Conservation (phyloP, 163 green algal genomes). For the Trebouxiophyceae sp. region DNA sequence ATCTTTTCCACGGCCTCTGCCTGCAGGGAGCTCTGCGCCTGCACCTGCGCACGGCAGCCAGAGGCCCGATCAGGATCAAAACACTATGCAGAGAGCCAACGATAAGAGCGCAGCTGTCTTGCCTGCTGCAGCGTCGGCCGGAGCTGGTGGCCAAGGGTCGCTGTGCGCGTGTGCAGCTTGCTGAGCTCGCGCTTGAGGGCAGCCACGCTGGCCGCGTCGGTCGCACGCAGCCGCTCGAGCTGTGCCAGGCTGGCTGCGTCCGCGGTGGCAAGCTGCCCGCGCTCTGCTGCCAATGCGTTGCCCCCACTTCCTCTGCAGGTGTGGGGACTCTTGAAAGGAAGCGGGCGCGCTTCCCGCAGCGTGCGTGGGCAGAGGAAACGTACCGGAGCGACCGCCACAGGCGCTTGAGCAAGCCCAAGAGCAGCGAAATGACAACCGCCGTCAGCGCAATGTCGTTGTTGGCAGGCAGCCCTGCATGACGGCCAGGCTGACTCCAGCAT, state of each 20-base stretch:
- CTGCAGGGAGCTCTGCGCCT: background rate
- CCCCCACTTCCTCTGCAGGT: background rate
- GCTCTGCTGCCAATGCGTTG: background rate
- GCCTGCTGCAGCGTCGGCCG: background rate
- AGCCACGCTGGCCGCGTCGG: background rate
- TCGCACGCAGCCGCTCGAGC: background rate
- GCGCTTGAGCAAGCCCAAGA: too few relatives aligned
- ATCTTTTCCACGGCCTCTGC: background rate
- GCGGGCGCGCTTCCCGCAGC: too few relatives aligned
- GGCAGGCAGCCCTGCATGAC: too few relatives aligned
- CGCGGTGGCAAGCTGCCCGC: background rate
- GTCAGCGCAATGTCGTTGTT: too few relatives aligned
- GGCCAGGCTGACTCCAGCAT: too few relatives aligned
- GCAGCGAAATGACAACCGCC: too few relatives aligned
- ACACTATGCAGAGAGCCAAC: background rate
- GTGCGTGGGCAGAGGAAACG: too few relatives aligned
- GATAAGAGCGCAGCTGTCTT: background rate
- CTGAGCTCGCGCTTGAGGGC: background rate
- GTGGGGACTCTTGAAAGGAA: background rate
- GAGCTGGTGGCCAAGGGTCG: background rate
- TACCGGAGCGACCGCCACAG: too few relatives aligned
- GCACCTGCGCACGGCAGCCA: background rate
- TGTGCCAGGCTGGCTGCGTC: background rate
- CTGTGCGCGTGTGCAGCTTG: background rate
- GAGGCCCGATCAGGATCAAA: background rate